Evolutionary conservation across 2,329 filamentous ascomycete species (phyloP), one percentile per base, ranked within the genome.

Genomic region (Neophaeococcomyces mojaviensis): DNA sequence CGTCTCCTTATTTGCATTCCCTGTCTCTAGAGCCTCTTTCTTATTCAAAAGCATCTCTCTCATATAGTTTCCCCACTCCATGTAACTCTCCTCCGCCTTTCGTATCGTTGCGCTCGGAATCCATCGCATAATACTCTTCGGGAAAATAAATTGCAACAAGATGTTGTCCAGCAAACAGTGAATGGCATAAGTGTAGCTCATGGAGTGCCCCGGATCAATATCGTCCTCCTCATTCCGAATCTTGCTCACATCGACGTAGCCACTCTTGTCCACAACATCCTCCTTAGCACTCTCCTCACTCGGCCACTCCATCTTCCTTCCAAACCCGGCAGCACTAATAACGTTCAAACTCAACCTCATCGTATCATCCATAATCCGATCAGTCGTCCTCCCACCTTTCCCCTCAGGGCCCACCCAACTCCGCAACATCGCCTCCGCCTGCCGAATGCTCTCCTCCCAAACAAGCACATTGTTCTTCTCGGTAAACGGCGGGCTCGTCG

Each of bases 381-480:
- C 63, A 19, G 88, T 69, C 0, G 77, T 78, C 33, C 60, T 63
- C 49, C 69, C 69, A 5, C 58, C 66, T 44, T 60, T 52, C 2
- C 64, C 64, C 28, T 68, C 61, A 3, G 62, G 56, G 1, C 66
- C 69, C 4, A 75, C 64, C 79, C 81, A 86, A 39, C 71, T 69
- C 30, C 64, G 61, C 24, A 85, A 57, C 75, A 86, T 75, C 10
- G 74, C 72, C 50, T 75, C 67, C 0, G 82, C 76, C 66, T 89
- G 84, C 47, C 70, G 66, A 46, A 84, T 68, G 1, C 76, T 72
- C 59, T 86, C 81, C 7, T 66, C 67, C 63, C 81, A 86, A 1
- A 85, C 79, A 20, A 85, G 61, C 12, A 73, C 70, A 47, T 86
- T 82, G 61, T 87, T 89, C 65, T 76, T 80, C 67, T 90, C 86